Percentiles rank a stretch among this genome's conserved stretches.
Evolutionary conservation across 2,329 filamentous ascomycete genomes (phyloP).

Genomic region (Colletotrichum liaoningense): DNA sequence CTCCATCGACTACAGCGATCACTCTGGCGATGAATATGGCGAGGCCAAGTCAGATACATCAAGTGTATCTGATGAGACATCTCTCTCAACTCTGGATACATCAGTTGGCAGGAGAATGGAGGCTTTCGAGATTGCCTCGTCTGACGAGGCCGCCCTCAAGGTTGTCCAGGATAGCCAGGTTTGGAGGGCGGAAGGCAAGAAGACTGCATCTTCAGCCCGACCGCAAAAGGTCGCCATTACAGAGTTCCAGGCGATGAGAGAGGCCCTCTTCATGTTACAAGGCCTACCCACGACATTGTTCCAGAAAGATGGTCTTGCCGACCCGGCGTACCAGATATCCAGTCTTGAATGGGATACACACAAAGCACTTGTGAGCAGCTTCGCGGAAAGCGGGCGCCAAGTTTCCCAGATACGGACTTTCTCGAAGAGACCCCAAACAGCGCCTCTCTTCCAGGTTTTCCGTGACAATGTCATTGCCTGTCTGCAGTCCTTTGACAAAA

Average conservation of each 20-base stretch:
- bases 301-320: conserved; percentile 51
- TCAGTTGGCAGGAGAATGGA: conserved; percentile 44
- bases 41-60: conserved; percentile 49
- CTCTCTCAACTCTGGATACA: conserved; percentile 48
- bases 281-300: conserved; percentile 83
- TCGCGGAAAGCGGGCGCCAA: conserved; percentile 59
- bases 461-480: conserved; percentile 70
- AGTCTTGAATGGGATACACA: conserved; percentile 63
- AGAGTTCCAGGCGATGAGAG: conserved; percentile 41
- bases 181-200: conserved; percentile 50
- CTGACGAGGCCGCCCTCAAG: conserved; percentile 45
- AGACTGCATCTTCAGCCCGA: conserved; percentile 3
- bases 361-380: conserved; percentile 58
- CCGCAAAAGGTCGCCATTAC: conserved; percentile 32
- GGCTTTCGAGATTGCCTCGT: conserved; percentile 44
- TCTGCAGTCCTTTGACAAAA: conserved; percentile 67
- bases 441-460: conserved; percentile 77
- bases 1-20: conserved; percentile 75
- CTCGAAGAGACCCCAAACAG: conserved; percentile 53
- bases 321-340: conserved; percentile 56
- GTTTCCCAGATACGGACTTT: conserved; percentile 60
- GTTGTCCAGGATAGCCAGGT: conserved; percentile 55
- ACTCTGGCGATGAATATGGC: conserved; percentile 68
- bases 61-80: conserved; percentile 49
- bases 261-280: conserved; percentile 83